These are phyloP conservation scores for Wickerhamomyces tratensis DNA, from an alignment of 805 yeast genomes.

Conservation along the genomic window DNA sequence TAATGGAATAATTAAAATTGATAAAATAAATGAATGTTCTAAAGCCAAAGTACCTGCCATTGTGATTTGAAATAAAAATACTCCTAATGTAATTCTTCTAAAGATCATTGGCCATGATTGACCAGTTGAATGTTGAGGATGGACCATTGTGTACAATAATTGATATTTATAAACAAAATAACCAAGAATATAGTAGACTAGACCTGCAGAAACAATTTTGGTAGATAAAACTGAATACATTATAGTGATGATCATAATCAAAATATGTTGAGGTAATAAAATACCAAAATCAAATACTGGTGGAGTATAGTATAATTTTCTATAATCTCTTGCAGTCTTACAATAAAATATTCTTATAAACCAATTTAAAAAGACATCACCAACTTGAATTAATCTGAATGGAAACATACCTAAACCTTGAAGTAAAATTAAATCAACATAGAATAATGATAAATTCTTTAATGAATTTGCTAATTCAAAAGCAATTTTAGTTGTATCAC, in stretches of 20 bases:
- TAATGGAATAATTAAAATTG: conserved; percentile 65
- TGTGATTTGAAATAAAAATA: conserved; percentile 77
- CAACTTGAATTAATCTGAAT: conserved; percentile 68
- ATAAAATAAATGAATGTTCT: conserved; percentile 68
- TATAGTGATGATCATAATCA: conserved; percentile 76
- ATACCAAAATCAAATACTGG: conserved; percentile 90
- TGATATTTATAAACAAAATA: conserved; percentile 88
- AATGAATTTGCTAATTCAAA: conserved; percentile 77
- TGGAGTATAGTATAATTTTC: conserved; percentile 62
- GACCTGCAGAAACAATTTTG: conserved; percentile 77
- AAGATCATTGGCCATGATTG: conserved; percentile 91
- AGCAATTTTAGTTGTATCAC: conserved; percentile 88
- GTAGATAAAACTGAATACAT: conserved; percentile 88
- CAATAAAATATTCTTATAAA: conserved; percentile 44
- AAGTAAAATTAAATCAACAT: conserved; percentile 75
- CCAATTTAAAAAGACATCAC: conserved; percentile 67
- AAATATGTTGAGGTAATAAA: conserved; percentile 82
- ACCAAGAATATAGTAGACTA: conserved; percentile 77
- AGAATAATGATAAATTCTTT: conserved; percentile 71
- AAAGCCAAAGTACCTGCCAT: conserved; percentile 88
- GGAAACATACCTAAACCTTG: conserved; percentile 91
- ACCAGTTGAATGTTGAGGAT: conserved; percentile 95
- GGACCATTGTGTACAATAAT: conserved; percentile 81
- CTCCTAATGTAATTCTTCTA: conserved; percentile 73
- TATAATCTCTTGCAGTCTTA: conserved; percentile 77